These are phyloP conservation scores for Amanita phalloides DNA, from an alignment of 768 basidiomycete species.

Conservation along the genomic window DNA sequence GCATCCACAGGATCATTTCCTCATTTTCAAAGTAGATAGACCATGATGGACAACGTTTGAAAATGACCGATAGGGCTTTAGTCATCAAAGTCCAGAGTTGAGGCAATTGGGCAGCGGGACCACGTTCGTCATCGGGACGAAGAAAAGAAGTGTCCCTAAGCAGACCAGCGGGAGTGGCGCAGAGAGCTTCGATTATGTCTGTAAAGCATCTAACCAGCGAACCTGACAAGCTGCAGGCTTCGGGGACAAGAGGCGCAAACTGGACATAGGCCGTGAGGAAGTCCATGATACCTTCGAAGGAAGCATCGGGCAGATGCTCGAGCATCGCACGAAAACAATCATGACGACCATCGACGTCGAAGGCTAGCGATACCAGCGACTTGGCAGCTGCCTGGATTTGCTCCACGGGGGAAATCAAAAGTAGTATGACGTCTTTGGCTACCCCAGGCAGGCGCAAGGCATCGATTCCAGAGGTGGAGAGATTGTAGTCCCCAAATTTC, in stretches of 20 bases:
- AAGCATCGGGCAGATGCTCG: constrained; percentile 48
- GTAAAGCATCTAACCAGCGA: constrained; percentile 87
- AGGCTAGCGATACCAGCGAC: constrained; percentile 73
- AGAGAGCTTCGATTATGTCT: constrained; percentile 85
- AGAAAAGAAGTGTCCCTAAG: constrained; percentile 48
- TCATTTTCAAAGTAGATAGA: constrained; percentile 67
- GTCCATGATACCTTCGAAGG: constrained; percentile 61
- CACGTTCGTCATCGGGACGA: constrained; percentile 27
- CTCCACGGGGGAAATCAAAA: constrained; percentile 78
- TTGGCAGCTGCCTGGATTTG: constrained; percentile 68
- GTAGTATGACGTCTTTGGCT: constrained; percentile 45
- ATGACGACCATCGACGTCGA: constrained; percentile 79
- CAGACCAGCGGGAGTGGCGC: constrained; percentile 60
- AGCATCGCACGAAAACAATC: constrained; percentile 83
- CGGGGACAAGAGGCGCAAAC: constrained; percentile 56
- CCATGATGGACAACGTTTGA: constrained; percentile 79
- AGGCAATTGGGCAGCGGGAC: constrained; percentile 44
- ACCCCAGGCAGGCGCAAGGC: constrained; percentile 48
- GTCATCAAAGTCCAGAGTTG: constrained; percentile 81
- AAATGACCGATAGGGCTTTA: constrained; percentile 70
- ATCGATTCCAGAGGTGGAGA: constrained; percentile 36
- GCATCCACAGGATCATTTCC: constrained; percentile 95
- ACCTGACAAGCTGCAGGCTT: constrained; percentile 84
- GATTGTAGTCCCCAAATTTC: constrained; percentile 52
- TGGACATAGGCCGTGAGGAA: constrained; percentile 57